Evolutionary conservation across 1,284 basidiomycete genomes (phyloP).

Genomic region (Irpex rosettiformis): DNA sequence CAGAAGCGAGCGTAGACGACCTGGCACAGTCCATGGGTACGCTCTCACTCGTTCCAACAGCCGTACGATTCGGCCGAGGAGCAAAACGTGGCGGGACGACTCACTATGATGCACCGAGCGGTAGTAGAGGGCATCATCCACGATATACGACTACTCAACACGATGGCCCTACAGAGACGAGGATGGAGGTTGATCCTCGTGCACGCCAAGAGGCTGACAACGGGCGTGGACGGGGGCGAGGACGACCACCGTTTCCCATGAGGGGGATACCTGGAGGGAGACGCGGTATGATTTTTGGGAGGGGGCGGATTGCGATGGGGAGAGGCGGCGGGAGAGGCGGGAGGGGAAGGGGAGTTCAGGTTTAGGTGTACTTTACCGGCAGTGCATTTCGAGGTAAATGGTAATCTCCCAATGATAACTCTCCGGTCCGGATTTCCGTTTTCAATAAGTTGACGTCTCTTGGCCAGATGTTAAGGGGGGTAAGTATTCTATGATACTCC

Average conservation of each 20-base stretch:
- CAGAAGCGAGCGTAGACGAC: slow-evolving; percentile 30
- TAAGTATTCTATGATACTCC: too few relatives aligned
- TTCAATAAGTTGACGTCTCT: too few relatives aligned
- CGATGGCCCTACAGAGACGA: neutral
- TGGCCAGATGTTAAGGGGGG: too few relatives aligned
- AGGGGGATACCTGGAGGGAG: neutral
- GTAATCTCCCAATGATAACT: too few relatives aligned
- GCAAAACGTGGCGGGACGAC: slow-evolving; percentile 20
- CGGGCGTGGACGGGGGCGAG: neutral
- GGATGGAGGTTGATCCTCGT: neutral
- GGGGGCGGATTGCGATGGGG: neutral
- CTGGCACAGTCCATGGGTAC: slow-evolving; percentile 50
- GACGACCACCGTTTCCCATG: neutral
- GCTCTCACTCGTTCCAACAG: slow-evolving; percentile 64
- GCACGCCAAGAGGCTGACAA: neutral
- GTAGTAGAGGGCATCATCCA: neutral
- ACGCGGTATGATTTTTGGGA: neutral
- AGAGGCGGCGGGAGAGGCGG: neutral
- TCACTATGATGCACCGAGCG: neutral
- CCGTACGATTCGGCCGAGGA: slow-evolving; percentile 70
- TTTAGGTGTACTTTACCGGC: too few relatives aligned
- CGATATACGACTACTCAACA: neutral
- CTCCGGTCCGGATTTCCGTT: too few relatives aligned
- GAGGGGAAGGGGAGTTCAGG: too few relatives aligned
- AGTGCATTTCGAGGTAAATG: too few relatives aligned